These are phyloP conservation scores for Erysimum cheiranthoides DNA, from an alignment of 345 rosid genomes.

Conservation along the genomic window DNA sequence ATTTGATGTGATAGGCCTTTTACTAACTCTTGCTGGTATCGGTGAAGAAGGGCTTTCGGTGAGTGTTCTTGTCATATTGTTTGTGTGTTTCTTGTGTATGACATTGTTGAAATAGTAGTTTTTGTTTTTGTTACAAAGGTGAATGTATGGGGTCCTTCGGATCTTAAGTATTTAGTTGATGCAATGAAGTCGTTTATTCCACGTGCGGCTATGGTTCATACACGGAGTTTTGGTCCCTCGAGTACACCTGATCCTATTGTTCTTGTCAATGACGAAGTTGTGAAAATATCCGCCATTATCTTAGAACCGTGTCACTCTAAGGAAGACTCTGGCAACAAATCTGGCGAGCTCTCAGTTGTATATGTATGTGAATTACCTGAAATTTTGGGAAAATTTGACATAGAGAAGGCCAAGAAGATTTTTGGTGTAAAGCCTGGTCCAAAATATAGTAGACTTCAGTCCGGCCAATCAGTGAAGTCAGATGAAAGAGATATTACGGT, in stretches of 20 bases:
- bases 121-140: conserved; percentile 56
- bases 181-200: conserved; percentile 96
- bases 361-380: conserved; percentile 90
- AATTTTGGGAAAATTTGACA: conserved; percentile 83
- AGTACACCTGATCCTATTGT: conserved; percentile 58
- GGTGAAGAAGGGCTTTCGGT: conserved; percentile 95
- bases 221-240: conserved; percentile 74
- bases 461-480: conserved; percentile 84
- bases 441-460: conserved; percentile 76
- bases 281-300: conserved; percentile 82
- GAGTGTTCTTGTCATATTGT: conserved; percentile 47
- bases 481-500: conserved; percentile 71
- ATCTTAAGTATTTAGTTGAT: conserved; percentile 81
- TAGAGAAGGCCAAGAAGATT: conserved; percentile 66
- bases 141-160: conserved; percentile 97
- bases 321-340: conserved; percentile 51
- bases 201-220: conserved; percentile 95
- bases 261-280: conserved; percentile 78
- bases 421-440: conserved; percentile 89
- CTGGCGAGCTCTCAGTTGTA: conserved; percentile 84
- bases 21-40: conserved; percentile 88
- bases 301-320: conserved; percentile 52
- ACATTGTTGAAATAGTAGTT: conserved; percentile 13
- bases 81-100: conserved; percentile 1
- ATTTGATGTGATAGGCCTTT: conserved; percentile 59